A percentile compares a stretch with the other conserved stretches of the same genome.
These are phyloP conservation scores for Cyamopsis tetragonoloba DNA, from an alignment of 306 rosid species.

Conservation along the genomic window DNA sequence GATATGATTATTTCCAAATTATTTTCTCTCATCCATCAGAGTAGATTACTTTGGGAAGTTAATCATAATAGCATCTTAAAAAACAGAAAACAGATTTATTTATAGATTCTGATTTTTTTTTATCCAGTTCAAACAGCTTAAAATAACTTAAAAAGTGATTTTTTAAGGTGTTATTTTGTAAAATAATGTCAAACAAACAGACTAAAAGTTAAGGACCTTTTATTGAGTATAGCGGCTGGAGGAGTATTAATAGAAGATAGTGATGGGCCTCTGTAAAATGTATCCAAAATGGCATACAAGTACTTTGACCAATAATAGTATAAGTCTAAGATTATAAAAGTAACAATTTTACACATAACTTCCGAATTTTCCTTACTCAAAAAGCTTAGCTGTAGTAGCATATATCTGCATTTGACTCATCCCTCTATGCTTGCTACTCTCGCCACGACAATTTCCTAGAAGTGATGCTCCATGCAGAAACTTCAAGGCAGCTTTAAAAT, in stretches of 20 bases:
- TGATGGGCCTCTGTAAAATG: not conserved
- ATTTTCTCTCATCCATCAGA: too few relatives aligned
- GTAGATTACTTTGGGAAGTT: too few relatives aligned
- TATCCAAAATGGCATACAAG: not conserved
- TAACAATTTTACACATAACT: not conserved
- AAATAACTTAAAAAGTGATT: too few relatives aligned
- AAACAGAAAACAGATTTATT: too few relatives aligned
- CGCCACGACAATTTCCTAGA: slow-evolving; percentile 44
- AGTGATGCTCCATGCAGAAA: slow-evolving; percentile 68
- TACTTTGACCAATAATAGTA: not conserved
- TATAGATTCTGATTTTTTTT: too few relatives aligned
- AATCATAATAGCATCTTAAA: too few relatives aligned
- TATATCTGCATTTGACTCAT: slow-evolving; percentile 50
- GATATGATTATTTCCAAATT: too few relatives aligned
- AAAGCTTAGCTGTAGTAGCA: slow-evolving; percentile 56
- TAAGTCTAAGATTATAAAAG: not conserved
- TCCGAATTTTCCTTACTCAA: slow-evolving; percentile 47
- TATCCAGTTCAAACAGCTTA: too few relatives aligned
- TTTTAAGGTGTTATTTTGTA: too few relatives aligned
- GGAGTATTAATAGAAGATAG: not conserved
- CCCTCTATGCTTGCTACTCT: slow-evolving; percentile 48
- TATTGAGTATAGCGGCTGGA: not conserved
- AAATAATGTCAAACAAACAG: too few relatives aligned
- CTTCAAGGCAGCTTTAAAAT: slow-evolving; percentile 72
- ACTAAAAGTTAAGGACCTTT: not conserved